These are phyloP conservation scores for Ogataea nitratoaversa DNA, from an alignment of 805 yeast species.

Conservation along the genomic window DNA sequence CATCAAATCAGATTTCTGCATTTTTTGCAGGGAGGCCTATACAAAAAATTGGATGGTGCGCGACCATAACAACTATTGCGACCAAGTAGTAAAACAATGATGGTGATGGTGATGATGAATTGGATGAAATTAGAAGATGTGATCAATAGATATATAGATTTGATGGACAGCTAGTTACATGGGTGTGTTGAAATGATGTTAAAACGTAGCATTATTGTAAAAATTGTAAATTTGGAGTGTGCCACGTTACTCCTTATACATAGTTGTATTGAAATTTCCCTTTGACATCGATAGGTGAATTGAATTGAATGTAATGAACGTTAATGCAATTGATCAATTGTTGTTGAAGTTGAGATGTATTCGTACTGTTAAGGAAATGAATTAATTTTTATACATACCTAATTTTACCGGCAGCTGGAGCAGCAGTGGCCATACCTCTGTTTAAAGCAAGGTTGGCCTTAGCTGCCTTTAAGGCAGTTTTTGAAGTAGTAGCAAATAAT, in stretches of 20 bases:
- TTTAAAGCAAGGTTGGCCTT: conserved; percentile 72
- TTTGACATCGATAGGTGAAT: too few relatives aligned
- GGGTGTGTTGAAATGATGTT: too few relatives aligned
- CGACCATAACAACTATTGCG: conserved; percentile 1
- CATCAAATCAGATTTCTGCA: conserved; percentile 7
- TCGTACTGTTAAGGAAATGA: too few relatives aligned
- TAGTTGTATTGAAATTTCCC: too few relatives aligned
- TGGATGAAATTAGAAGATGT: too few relatives aligned
- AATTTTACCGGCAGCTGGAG: conserved; percentile 77
- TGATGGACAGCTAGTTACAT: too few relatives aligned
- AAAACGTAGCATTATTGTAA: too few relatives aligned
- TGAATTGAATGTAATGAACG: too few relatives aligned
- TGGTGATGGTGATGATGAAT: background rate
- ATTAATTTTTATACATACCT: conserved; percentile 54
- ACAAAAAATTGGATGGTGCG: background rate
- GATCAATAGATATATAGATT: too few relatives aligned
- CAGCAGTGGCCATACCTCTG: conserved; percentile 77
- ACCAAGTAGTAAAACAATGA: background rate
- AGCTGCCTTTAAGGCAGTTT: conserved; percentile 85
- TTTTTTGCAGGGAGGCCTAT: background rate
- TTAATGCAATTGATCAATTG: background rate
- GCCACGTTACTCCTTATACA: too few relatives aligned
- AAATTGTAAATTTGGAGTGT: too few relatives aligned
- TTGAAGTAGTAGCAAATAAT: conserved; percentile 62
- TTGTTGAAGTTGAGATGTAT: too few relatives aligned